Conservation (phyloP, 148 eudicot species). For the Bassia scoparia region DNA sequence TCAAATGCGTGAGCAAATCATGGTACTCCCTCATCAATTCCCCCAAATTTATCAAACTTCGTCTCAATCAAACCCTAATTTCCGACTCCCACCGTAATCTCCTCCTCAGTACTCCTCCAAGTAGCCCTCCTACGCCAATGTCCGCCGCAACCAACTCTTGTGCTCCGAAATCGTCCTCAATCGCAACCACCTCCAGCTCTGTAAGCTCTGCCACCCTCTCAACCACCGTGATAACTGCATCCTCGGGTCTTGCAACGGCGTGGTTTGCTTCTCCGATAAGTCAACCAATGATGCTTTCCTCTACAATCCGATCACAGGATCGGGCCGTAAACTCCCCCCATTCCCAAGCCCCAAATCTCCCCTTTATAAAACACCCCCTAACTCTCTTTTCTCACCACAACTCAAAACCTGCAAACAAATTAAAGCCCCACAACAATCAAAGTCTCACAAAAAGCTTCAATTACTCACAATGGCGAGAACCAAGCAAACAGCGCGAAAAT, state of each 20-base stretch:
- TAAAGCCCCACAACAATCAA: too few species aligned
- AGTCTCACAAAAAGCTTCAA: too few species aligned
- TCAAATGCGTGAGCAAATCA: conserved; percentile 10
- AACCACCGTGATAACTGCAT: neutral
- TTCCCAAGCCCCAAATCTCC: too few species aligned
- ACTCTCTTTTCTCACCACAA: too few species aligned
- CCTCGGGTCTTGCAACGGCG: conserved; percentile 4
- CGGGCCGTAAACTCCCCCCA: neutral
- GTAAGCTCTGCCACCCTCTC: conserved; percentile 7
- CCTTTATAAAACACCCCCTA: neutral
- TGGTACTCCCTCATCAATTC: conserved; percentile 12
- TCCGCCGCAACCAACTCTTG: neutral
- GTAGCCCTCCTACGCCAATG: neutral
- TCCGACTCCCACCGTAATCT: conserved; percentile 6
- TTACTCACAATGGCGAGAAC: neutral
- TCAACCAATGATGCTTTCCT: neutral
- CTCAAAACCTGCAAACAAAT: too few species aligned
- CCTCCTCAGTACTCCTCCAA: neutral
- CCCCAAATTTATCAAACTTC: conserved; percentile 5
- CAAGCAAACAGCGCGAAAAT: neutral
- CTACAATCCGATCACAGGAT: neutral
- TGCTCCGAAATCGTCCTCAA: too few species aligned
- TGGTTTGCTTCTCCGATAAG: conserved; percentile 1
- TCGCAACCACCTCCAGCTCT: neutral
- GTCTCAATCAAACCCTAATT: conserved; percentile 9